Evolutionary conservation across 2,329 filamentous ascomycete species (phyloP), one percentile per base, ranked within the genome.

Genomic region (Fusarium mundagurra): DNA sequence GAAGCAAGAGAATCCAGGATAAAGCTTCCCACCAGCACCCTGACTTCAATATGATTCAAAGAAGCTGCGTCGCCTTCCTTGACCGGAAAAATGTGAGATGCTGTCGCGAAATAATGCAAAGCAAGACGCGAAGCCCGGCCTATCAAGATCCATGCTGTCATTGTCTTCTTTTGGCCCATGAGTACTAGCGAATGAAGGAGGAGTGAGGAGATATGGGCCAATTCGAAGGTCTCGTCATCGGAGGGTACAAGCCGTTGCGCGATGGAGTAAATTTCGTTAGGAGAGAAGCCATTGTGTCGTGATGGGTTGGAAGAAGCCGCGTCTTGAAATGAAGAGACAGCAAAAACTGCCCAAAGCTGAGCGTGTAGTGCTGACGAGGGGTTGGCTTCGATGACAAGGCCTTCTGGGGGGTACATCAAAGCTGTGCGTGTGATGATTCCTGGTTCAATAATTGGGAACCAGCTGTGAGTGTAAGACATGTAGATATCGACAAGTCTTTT

Each of bases 391-490:
- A 78, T 74, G n/a, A 73, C 59, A 47, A 80, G 78, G 55, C 76
- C 86, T 64, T 78, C 82, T 33, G 72, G 51, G 33, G 82, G 77
- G 38, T 89, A 90, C 13, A 80, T 79, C 44, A 84, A 81, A 2
- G 83, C 88, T 66, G 79, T 85, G 64, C 75, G 85, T 57, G 92
- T 83, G 9, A 93, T 83, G 47, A 88, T 86, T 55, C 92, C 88
- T 71, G 91, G 92, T 72, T 94, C 91, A 17, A 92, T 85, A 33
- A 95, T 90, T 0, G 93, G 93, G 33, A 95, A 86, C 93, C 93
- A 95, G 61, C 88, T 90, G 79, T 95, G 92, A 0, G 91, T 93
- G 75, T 93, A 94, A 3, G 92, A 89, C 68, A 94, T 93, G 79
- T 94, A 95, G 9, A 92, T 86, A 73, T 94, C 92, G 44, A 95